Evolutionary conservation across 129 eudicot species (phyloP), one percentile per base, ranked within the genome.

Genomic region (Ambrosia trifida): DNA sequence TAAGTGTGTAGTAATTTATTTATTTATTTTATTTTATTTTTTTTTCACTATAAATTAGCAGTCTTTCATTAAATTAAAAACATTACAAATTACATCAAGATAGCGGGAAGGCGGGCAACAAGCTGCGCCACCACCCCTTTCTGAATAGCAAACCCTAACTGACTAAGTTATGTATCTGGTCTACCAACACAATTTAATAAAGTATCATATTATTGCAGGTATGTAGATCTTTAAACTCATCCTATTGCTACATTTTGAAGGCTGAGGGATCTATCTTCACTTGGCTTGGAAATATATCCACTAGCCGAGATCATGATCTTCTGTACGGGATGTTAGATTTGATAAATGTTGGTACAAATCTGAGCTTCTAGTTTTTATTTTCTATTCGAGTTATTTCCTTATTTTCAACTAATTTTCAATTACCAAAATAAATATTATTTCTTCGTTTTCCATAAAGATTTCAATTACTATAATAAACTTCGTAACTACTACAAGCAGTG

Each of bases 321-420:
- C 77, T 85, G 10, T 82, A 88, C 33, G 84, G 91, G 73, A 87
- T 85, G 95, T 72, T 88, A 51, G 88, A 83, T 75, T 69, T 85
- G 67, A 76, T 88, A 72, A 85, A 81, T 84, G 95, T 88, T 47
- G 13, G 88, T 80, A 52, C 77, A 72, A 68, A 35, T 76, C 49
- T 32, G 0, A 11, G 80, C 74, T 56, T 54, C 69, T 52, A 18
- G 45, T 24, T 47, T 64, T 40, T 6, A 40, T 36, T 56, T 19
- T 30, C 13, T 64, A 24, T 19, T 13, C 13, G 7, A 17, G 44
- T 64, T 32, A n/a, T 4, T 61, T 3, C 31, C 38, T 58, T 51
- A 18, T 30, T 43, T 44, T 53, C 33, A 24, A 24, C 28, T 51
- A 10, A 51, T 28, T 51, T 51, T 3, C 57, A 13, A 13, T 13